Base-by-base conservation (phyloP, 2,329 filamentous ascomycete species). In the Chrysoporthe cubensis region DNA sequence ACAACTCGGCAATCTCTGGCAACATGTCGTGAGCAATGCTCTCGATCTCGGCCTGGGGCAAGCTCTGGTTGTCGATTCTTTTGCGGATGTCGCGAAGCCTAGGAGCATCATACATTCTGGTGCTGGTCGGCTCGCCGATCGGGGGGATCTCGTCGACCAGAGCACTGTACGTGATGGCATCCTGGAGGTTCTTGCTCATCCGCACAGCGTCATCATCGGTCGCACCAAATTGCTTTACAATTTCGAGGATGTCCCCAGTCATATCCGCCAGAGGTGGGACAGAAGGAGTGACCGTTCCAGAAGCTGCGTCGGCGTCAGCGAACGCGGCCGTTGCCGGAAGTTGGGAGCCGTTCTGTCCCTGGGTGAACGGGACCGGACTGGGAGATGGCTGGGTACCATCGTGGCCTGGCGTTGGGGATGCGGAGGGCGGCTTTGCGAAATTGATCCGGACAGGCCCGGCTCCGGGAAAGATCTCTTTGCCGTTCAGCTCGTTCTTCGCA, bases 391-490 rank as follows among this genome's bases (percentile, higher is more conserved):
- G 94, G n/a, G 89, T 86, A 43, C 94, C 93, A 75, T 95, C 94
- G 66, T 93, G 90, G 21, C 93, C 94, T 64, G 96, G 95, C 0
- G 96, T 97, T 71, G 93, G 91, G 70, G 94, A 93, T 58, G 92
- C 90, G 62, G 93, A 97, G 26, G 94, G 94, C 37, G 96, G 95
- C 81, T 99, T 99, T 46, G 96, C 96, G 79, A 97, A 99, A 75
- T 97, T 97, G 78, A 99, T 98, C 64, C 95, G 88, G 67, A 98
- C 93, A 18, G 95, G 94, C 1, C 96, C 96, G 67, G 94, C 94
- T 66, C 96, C 96, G 9, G 96, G 96, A 83, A 99, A 99, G 69
- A 99, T 97, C 78, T 99, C 96, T 80, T 97, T 97, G 74, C 94
- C 94, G 75, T 98, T 98, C 80, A 97, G 90, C 76, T 90, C 87